phyloP scores from a whole-genome alignment of 306 rosid species.

The Canavalia gladiata region DNA sequence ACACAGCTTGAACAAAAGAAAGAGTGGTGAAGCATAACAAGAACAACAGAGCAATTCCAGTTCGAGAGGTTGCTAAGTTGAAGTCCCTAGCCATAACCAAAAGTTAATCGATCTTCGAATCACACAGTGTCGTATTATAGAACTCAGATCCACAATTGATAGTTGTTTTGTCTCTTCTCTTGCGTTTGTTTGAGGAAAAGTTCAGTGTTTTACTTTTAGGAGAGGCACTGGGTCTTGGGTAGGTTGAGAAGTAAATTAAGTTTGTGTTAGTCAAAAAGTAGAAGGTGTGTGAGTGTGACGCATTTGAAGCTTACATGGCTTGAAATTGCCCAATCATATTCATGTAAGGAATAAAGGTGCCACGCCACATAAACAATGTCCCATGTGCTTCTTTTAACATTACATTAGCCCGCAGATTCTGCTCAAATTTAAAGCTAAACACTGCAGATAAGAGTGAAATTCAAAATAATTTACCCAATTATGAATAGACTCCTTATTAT shows the following conservation, averaged over 20 bases:
- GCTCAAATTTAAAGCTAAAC: neutral
- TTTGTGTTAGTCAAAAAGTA: neutral
- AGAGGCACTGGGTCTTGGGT: neutral
- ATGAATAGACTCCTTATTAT: too few relatives aligned
- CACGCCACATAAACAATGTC: neutral
- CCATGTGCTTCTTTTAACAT: neutral
- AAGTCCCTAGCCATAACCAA: slow-evolving; percentile 17
- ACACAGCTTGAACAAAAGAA: slow-evolving; percentile 41
- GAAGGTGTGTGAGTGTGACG: slow-evolving; percentile 41
- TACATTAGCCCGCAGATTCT: neutral
- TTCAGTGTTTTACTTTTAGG: neutral
- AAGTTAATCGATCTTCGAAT: slow-evolving; percentile 5
- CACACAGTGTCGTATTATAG: neutral
- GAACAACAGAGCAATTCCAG: neutral
- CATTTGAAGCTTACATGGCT: slow-evolving; percentile 39
- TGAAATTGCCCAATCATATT: slow-evolving; percentile 19
- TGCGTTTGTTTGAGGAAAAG: slow-evolving; percentile 31
- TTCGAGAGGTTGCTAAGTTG: neutral
- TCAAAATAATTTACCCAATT: too few relatives aligned
- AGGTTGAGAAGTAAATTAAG: slow-evolving; percentile 25
- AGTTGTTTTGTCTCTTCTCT: neutral
- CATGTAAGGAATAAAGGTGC: slow-evolving; percentile 2
- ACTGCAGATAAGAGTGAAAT: too few relatives aligned
- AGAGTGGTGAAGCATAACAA: slow-evolving; percentile 20
- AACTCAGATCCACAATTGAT: neutral